These are phyloP conservation scores for Sarcomyxa edulis DNA, from an alignment of 768 basidiomycete species.

Conservation along the genomic window DNA sequence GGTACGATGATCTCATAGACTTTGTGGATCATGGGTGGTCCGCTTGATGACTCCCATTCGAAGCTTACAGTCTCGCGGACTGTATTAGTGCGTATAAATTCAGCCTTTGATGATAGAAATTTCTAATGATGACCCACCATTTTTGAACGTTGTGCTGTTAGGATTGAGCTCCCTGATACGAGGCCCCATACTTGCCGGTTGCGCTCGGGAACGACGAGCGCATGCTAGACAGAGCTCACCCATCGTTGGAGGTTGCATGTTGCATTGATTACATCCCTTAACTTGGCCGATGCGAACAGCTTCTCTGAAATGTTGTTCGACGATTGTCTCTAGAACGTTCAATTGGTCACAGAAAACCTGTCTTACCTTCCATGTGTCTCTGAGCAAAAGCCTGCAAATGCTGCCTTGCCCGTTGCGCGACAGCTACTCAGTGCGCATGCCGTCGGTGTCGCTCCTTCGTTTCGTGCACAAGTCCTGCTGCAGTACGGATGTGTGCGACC, in stretches of 20 bases:
- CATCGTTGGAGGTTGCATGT: slow-evolving; percentile 36
- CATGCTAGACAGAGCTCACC: slow-evolving; percentile 42
- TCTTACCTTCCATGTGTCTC: slow-evolving; percentile 53
- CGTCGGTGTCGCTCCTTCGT: slow-evolving; percentile 29
- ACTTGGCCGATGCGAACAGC: slow-evolving; percentile 45
- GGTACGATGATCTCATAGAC: slow-evolving; percentile 48
- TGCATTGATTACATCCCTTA: slow-evolving; percentile 47
- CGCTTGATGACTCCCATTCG: slow-evolving; percentile 44
- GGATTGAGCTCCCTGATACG: slow-evolving; percentile 43
- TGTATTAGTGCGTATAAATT: too few relatives aligned
- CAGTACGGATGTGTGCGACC: slow-evolving; percentile 57
- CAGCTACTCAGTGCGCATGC: slow-evolving; percentile 49
- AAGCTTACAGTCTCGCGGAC: too few relatives aligned
- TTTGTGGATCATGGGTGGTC: slow-evolving; percentile 41
- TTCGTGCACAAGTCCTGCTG: slow-evolving; percentile 55
- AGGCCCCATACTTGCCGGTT: too few relatives aligned
- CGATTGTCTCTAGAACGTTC: background rate
- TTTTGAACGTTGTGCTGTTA: slow-evolving; percentile 44
- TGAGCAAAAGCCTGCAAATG: slow-evolving; percentile 52
- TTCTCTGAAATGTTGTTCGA: slow-evolving; percentile 28
- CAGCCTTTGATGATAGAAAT: slow-evolving; percentile 1
- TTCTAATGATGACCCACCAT: slow-evolving; percentile 37
- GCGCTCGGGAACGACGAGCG: slow-evolving; percentile 37
- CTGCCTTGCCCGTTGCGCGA: slow-evolving; percentile 42
- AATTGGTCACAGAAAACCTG: background rate